Conservation (phyloP, 306 rosid genomes). For the Dalbergia cultrata region DNA sequence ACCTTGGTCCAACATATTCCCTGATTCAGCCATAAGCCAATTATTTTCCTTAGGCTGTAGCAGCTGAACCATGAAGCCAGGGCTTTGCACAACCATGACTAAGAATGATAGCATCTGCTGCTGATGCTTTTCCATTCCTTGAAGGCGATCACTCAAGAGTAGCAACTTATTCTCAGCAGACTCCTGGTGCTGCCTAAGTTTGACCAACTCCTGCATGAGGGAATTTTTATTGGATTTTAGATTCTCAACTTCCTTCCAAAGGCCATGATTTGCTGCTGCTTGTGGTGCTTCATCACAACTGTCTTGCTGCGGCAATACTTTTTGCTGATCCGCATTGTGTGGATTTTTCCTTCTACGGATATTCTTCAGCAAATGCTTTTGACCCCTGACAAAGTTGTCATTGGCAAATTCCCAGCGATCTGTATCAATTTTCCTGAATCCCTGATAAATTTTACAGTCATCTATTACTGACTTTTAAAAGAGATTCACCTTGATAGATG, state of each 20-base stretch:
- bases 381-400: slow-evolving; percentile 78
- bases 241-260: slow-evolving; percentile 87
- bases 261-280: slow-evolving; percentile 46
- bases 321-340: slow-evolving; percentile 65
- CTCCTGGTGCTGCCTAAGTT: slow-evolving; percentile 87
- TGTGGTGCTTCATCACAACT: slow-evolving; percentile 51
- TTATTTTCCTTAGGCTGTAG: slow-evolving; percentile 84
- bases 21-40: slow-evolving; percentile 75
- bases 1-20: slow-evolving; percentile 58
- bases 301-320: slow-evolving; percentile 53
- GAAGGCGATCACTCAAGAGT: slow-evolving; percentile 69
- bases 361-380: slow-evolving; percentile 78
- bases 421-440: slow-evolving; percentile 88
- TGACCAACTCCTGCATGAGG: slow-evolving; percentile 81
- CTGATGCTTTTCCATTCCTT: slow-evolving; percentile 93
- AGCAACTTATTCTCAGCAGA: slow-evolving; percentile 70
- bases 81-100: slow-evolving; percentile 95
- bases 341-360: slow-evolving; percentile 78
- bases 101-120: slow-evolving; percentile 95
- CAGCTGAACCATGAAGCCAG: slow-evolving; percentile 78
- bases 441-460: slow-evolving; percentile 62
- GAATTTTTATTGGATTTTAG: slow-evolving; percentile 76
- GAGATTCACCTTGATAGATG: slow-evolving; percentile 3
- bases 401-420: slow-evolving; percentile 91
- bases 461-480: slow-evolving; percentile 26